Percentiles rank a stretch among this genome's conserved stretches.
These are phyloP conservation scores for Saturnispora serradocipensis DNA, from an alignment of 805 yeast species.

Conservation along the genomic window DNA sequence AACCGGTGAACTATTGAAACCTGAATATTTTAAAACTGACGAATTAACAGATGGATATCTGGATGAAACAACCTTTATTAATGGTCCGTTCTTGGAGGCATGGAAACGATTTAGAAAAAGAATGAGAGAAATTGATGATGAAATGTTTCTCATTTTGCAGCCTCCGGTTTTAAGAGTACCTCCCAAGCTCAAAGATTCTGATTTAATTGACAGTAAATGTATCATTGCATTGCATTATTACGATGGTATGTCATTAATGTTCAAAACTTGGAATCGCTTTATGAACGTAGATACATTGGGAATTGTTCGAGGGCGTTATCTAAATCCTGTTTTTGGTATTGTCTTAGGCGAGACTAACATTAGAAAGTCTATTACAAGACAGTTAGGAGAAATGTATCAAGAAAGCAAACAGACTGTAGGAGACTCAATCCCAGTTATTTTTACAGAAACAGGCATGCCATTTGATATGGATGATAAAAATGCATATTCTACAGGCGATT, in stretches of 20 bases:
- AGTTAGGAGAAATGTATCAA: slow-evolving; percentile 51
- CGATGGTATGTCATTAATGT: slow-evolving; percentile 90
- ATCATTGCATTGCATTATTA: slow-evolving; percentile 85
- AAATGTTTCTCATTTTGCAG: slow-evolving; percentile 56
- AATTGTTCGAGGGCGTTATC: slow-evolving; percentile 67
- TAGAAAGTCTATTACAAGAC: slow-evolving; percentile 59
- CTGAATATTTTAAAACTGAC: slow-evolving; percentile 42
- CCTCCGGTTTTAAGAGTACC: slow-evolving; percentile 77
- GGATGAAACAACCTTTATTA: slow-evolving; percentile 49
- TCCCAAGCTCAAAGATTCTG: slow-evolving; percentile 45
- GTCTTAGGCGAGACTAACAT: slow-evolving; percentile 79
- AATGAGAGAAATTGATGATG: slow-evolving; percentile 37
- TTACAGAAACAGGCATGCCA: slow-evolving; percentile 97
- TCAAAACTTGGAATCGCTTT: slow-evolving; percentile 74
- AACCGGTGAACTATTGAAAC: slow-evolving; percentile 32
- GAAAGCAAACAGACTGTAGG: slow-evolving; percentile 65
- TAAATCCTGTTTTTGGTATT: slow-evolving; percentile 61
- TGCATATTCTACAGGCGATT: slow-evolving; percentile 61
- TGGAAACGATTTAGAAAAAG: slow-evolving; percentile 41
- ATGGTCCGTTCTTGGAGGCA: slow-evolving; percentile 54
- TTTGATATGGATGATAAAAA: slow-evolving; percentile 82
- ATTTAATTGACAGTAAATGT: slow-evolving; percentile 50
- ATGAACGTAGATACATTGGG: slow-evolving; percentile 89
- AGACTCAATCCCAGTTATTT: slow-evolving; percentile 52
- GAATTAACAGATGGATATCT: slow-evolving; percentile 32